Percentiles rank a stretch among this genome's conserved stretches.
These are phyloP conservation scores for Xylaria sp. DNA, from an alignment of 2,329 filamentous ascomycete genomes.

Conservation along the genomic window DNA sequence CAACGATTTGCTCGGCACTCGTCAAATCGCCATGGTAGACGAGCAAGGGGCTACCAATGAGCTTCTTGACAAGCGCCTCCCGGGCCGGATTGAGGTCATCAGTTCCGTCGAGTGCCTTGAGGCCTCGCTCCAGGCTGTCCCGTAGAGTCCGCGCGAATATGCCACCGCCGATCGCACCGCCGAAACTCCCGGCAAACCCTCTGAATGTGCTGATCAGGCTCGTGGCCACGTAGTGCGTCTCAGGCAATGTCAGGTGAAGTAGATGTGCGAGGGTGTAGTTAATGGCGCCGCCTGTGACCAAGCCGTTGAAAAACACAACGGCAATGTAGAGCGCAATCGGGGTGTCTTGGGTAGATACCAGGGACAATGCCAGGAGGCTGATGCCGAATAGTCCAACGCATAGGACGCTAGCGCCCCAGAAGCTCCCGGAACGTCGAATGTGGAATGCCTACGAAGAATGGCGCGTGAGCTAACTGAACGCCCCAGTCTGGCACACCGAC, in stretches of 20 bases:
- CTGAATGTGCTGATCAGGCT: slow-evolving; percentile 74
- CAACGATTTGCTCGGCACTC: slow-evolving; percentile 39
- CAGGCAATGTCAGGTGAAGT: slow-evolving; percentile 62
- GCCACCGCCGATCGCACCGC: slow-evolving; percentile 72
- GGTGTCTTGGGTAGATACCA: slow-evolving; percentile 48
- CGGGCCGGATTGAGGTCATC: slow-evolving; percentile 28
- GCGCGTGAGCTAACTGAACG: not conserved
- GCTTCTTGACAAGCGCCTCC: slow-evolving; percentile 40
- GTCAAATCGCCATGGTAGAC: slow-evolving; percentile 42
- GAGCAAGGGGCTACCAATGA: slow-evolving; percentile 48
- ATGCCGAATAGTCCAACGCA: slow-evolving; percentile 58
- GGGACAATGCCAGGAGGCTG: slow-evolving; percentile 52
- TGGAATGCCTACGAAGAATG: slow-evolving; percentile 52
- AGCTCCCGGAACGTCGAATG: slow-evolving; percentile 66
- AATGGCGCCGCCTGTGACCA: slow-evolving; percentile 64
- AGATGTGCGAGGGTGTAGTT: slow-evolving; percentile 81
- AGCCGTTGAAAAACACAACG: slow-evolving; percentile 63
- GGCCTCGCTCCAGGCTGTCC: slow-evolving; percentile 50
- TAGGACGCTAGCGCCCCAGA: slow-evolving; percentile 60
- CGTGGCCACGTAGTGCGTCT: slow-evolving; percentile 69
- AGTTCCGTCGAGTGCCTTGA: slow-evolving; percentile 42
- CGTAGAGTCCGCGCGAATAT: slow-evolving; percentile 62
- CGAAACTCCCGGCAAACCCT: slow-evolving; percentile 76
- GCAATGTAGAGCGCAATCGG: slow-evolving; percentile 51
- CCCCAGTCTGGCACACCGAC: not conserved